Percentiles rank a stretch among this genome's conserved stretches.
Conservation (phyloP, 2,329 filamentous ascomycete genomes). For the Hirsutella minnesotensis region DNA sequence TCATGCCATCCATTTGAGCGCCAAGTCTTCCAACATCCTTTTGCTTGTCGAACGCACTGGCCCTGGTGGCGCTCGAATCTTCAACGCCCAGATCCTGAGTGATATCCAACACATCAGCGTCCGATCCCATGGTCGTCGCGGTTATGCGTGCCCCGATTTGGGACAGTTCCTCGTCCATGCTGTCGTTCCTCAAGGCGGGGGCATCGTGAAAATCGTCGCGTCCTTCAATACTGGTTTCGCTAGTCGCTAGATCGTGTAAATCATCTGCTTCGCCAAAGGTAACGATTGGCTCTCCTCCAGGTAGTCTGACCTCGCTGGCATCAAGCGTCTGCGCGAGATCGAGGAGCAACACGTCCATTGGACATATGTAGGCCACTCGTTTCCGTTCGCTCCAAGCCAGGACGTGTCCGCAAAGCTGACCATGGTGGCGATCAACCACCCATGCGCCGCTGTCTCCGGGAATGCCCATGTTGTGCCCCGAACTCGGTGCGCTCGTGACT, state of each 20-base stretch:
- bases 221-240: not conserved
- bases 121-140: no score
- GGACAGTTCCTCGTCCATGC: not conserved
- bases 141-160: no score
- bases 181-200: conserved; percentile 14
- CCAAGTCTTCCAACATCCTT: conserved; percentile 15
- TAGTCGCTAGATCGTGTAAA: not conserved
- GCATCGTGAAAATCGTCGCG: conserved; percentile 17
- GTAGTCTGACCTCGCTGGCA: conserved; percentile 58
- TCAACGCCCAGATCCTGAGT: conserved; percentile 8
- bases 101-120: not conserved
- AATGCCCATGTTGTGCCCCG: conserved; percentile 38
- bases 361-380: conserved; percentile 80
- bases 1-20: conserved; percentile 19
- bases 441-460: conserved; percentile 90
- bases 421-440: conserved; percentile 72
- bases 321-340: conserved; percentile 74
- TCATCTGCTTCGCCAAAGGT: conserved; percentile 10
- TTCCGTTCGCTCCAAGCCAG: conserved; percentile 77
- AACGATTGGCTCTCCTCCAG: conserved; percentile 40
- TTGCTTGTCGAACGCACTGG: conserved; percentile 15
- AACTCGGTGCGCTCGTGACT: conserved; percentile 29
- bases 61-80: conserved; percentile 13
- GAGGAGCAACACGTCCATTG: conserved; percentile 80
- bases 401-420: conserved; percentile 78